phyloP scores from a whole-genome alignment of 208 protist genomes.

The Borovskyia barvae region DNA sequence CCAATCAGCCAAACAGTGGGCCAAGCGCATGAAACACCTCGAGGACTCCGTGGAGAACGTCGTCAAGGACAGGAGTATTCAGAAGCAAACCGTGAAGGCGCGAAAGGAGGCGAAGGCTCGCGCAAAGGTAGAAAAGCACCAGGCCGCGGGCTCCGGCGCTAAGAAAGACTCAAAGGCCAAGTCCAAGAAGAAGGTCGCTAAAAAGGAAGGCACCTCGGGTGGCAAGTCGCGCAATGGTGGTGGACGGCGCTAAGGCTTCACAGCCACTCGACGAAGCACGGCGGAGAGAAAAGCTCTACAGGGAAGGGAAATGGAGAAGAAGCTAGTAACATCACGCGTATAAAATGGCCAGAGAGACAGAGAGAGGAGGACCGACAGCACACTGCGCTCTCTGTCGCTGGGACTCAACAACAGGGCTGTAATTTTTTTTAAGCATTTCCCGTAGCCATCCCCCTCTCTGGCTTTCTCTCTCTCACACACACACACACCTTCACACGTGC shows the following conservation, averaged over 20 bases:
- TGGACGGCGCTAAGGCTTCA: too few relatives aligned
- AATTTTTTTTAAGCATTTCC: too few relatives aligned
- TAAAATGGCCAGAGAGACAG: too few relatives aligned
- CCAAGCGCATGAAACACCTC: slow-evolving; percentile 51
- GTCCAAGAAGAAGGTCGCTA: background rate
- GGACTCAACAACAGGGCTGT: too few relatives aligned
- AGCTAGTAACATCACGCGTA: background rate
- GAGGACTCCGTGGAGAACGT: slow-evolving; percentile 73
- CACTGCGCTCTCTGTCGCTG: too few relatives aligned
- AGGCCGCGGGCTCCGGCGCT: background rate
- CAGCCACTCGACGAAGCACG: slow-evolving; percentile 1
- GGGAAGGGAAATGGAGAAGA: background rate
- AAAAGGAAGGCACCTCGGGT: too few relatives aligned
- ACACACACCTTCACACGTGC: too few relatives aligned
- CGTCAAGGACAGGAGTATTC: slow-evolving; percentile 50
- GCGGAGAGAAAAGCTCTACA: background rate
- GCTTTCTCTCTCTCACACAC: too few relatives aligned
- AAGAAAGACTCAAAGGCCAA: background rate
- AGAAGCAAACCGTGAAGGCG: slow-evolving; percentile 34
- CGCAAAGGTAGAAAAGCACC: slow-evolving; percentile 27
- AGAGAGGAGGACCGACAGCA: too few relatives aligned
- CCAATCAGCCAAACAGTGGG: slow-evolving; percentile 78
- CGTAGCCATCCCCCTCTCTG: too few relatives aligned
- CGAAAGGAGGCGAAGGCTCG: slow-evolving; percentile 26
- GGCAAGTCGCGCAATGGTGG: too few relatives aligned